These are phyloP conservation scores for Rhinocladiella mackenziei DNA, from an alignment of 2,329 filamentous ascomycete genomes.

Conservation along the genomic window DNA sequence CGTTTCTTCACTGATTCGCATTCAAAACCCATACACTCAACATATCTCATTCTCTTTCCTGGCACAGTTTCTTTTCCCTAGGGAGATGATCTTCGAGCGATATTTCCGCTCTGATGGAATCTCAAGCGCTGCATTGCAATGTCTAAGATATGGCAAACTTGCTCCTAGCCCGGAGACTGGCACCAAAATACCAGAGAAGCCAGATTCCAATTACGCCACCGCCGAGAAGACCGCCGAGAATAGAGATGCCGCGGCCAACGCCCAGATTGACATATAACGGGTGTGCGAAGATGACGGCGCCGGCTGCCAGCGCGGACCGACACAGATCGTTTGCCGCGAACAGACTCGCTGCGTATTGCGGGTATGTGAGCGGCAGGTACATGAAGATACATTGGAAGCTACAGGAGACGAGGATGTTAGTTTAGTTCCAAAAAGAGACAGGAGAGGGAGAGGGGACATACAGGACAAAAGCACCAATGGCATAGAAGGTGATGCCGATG, in stretches of 20 bases:
- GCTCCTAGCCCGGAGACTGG: constrained; percentile 52
- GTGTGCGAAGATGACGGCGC: constrained; percentile 37
- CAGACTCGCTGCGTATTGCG: constrained; percentile 28
- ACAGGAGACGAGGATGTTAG: neutral
- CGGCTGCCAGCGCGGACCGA: constrained; percentile 34
- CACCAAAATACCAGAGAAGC: constrained; percentile 56
- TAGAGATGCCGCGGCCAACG: constrained; percentile 34
- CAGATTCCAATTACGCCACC: constrained; percentile 54
- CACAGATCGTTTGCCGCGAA: constrained; percentile 32
- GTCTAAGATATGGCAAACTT: constrained; percentile 42
- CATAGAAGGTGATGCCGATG: constrained; percentile 23
- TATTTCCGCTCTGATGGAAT: neutral
- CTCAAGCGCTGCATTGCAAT: neutral
- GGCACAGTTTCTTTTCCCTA: too few relatives aligned
- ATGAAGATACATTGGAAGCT: constrained; percentile 32
- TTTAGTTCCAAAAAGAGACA: neutral
- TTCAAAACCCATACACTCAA: too few relatives aligned
- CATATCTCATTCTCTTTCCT: too few relatives aligned
- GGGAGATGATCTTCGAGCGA: too few relatives aligned
- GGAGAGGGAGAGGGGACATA: constrained; percentile 5
- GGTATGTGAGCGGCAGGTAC: constrained; percentile 30
- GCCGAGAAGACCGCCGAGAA: constrained; percentile 36
- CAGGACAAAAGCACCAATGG: constrained; percentile 27
- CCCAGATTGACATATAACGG: constrained; percentile 37
- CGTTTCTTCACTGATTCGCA: too few relatives aligned